These are phyloP conservation scores for Exidia glandulosa DNA, from an alignment of 768 basidiomycete species.

Conservation along the genomic window DNA sequence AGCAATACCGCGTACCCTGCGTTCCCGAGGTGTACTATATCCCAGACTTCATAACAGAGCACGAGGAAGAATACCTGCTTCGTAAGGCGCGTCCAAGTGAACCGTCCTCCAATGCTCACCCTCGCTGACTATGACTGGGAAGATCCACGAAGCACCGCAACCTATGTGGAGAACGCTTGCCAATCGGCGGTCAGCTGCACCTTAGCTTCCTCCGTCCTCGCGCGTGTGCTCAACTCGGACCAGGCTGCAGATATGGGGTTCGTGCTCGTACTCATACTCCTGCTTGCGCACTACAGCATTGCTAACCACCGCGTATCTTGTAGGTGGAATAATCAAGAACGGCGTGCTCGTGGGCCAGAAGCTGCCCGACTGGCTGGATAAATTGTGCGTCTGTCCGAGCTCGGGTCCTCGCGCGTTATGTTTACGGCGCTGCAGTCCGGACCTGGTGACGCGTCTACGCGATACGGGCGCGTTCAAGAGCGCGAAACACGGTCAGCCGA, in stretches of 20 bases:
- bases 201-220: neutral
- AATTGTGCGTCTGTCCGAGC: conserved; percentile 39
- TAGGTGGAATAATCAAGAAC: conserved; percentile 64
- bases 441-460: conserved; percentile 60
- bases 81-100: conserved; percentile 50
- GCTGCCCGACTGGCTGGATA: conserved; percentile 57
- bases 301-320: conserved; percentile 21
- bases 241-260: conserved; percentile 70
- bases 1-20: neutral
- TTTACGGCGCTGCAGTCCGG: conserved; percentile 42
- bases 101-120: neutral
- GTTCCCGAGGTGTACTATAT: conserved; percentile 47
- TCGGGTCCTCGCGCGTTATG: neutral
- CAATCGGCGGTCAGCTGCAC: conserved; percentile 49
- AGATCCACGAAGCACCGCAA: conserved; percentile 71
- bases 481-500: conserved; percentile 59
- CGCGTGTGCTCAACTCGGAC: neutral
- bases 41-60: conserved; percentile 58
- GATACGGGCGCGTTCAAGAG: conserved; percentile 49
- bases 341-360: conserved; percentile 56
- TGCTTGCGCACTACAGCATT: neutral
- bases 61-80: conserved; percentile 69
- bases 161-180: conserved; percentile 70
- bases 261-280: too few relatives aligned
- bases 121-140: conserved; percentile 1